phyloP scores from a whole-genome alignment of 1,139 yeast genomes.

The Protomyces inundatus region DNA sequence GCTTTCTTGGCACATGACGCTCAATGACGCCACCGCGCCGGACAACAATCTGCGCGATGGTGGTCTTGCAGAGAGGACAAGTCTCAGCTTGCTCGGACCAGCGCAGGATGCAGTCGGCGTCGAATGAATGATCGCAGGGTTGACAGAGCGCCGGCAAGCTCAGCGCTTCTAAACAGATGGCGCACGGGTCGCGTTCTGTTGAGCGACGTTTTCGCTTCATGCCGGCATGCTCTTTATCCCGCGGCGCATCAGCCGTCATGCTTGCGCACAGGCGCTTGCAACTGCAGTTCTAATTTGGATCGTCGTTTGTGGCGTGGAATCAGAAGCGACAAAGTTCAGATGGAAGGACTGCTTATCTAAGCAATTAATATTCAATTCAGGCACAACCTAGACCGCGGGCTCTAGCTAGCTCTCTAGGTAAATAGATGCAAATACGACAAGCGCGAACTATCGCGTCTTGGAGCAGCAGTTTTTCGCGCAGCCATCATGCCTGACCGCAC shows the following conservation, averaged over 20 bases:
- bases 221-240: no score
- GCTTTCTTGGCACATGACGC: background rate
- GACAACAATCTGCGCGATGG: background rate
- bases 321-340: background rate
- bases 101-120: constrained; percentile 14
- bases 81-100: constrained; percentile 6
- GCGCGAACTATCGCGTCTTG: no score
- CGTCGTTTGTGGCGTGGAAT: no score
- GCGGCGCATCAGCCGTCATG: no score
- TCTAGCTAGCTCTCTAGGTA: no score
- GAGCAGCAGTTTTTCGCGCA: no score
- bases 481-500: no score
- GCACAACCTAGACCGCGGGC: no score
- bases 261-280: no score
- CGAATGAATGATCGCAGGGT: constrained; percentile 18
- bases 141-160: constrained; percentile 5
- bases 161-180: constrained; percentile 11
- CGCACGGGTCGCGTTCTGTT: background rate
- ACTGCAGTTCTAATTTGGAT: no score
- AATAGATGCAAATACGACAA: no score
- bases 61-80: constrained; percentile 17
- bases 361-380: no score
- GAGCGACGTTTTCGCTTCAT: background rate
- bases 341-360: background rate
- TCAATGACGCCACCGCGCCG: constrained; percentile 8